Evolutionary conservation across 2,329 filamentous ascomycete genomes (phyloP), one percentile per base, ranked within the genome.

Genomic region (Harringtonia lauricola): DNA sequence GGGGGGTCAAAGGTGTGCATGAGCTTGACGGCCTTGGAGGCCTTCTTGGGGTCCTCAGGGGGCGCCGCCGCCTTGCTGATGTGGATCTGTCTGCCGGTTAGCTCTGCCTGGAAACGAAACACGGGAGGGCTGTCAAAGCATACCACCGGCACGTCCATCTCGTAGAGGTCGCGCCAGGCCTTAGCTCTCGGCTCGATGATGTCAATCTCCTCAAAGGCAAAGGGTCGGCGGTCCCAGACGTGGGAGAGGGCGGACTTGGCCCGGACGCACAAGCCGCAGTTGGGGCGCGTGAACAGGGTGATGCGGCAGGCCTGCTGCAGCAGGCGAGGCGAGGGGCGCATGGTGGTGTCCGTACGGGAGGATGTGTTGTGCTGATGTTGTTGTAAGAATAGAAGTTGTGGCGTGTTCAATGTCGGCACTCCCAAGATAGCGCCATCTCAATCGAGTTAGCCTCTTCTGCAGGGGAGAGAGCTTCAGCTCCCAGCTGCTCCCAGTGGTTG

Each of bases 81-180:
- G 47, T 79, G 75, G 49, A 79, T 76, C 75, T 79, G 41, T n/a
- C n/a, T n/a, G n/a, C n/a, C n/a, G n/a, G n/a, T n/a, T n/a, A n/a
- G n/a, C n/a, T n/a, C n/a, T n/a, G n/a, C n/a, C n/a, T n/a, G n/a
- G n/a, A n/a, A n/a, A n/a, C n/a, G n/a, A n/a, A n/a, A n/a, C n/a
- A n/a, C n/a, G n/a, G n/a, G n/a, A n/a, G n/a, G n/a, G n/a, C n/a
- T n/a, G n/a, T n/a, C n/a, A n/a, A 14, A 28, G 18, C 17, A 26
- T 66, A 89, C 84, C 55, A 89, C 85, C 0, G 85, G 85, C 8
- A 86, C 84, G 52, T 90, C 85, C 58, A 88, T 86, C 46, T 88
- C 84, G 57, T 90, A 90, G 1, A 87, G 56, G 39, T 80, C 70
- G 54, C 75, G 79, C 85, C 85, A 90, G 21, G 67, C 64, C 49